Conservation (phyloP, 495 filamentous ascomycete genomes). For the Penicillium turbatum region DNA sequence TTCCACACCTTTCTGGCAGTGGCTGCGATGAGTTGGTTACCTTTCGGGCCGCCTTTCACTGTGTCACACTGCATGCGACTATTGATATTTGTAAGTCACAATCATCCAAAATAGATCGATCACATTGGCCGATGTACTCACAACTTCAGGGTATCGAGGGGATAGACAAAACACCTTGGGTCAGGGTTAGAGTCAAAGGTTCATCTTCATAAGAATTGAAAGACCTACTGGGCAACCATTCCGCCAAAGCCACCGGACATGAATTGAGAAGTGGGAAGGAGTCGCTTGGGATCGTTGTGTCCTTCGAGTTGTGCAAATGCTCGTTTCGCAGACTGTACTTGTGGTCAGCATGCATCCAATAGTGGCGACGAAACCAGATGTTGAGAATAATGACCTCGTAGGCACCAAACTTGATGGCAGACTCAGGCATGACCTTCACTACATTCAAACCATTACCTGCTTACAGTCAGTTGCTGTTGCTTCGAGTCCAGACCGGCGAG, state of each 20-base stretch:
- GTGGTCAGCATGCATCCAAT: slow-evolving; percentile 12
- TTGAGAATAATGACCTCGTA: slow-evolving; percentile 60
- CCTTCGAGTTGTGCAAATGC: slow-evolving; percentile 83
- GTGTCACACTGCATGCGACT: slow-evolving; percentile 92
- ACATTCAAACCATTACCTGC: slow-evolving; percentile 95
- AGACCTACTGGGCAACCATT: slow-evolving; percentile 80
- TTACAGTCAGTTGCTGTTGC: slow-evolving; percentile 5
- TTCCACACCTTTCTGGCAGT: slow-evolving; percentile 83
- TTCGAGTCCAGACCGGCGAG: neutral
- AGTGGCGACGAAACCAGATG: neutral
- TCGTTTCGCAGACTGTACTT: slow-evolving; percentile 72
- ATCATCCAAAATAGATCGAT: neutral
- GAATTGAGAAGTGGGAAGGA: slow-evolving; percentile 81
- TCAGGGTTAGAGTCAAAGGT: slow-evolving; percentile 18
- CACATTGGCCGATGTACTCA: slow-evolving; percentile 35
- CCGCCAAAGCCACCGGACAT: slow-evolving; percentile 85
- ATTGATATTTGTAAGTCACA: slow-evolving; percentile 17
- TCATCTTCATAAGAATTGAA: neutral
- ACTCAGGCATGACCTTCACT: slow-evolving; percentile 96
- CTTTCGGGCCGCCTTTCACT: slow-evolving; percentile 75
- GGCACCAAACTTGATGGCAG: slow-evolving; percentile 93
- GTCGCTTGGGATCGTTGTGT: slow-evolving; percentile 72
- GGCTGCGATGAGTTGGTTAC: slow-evolving; percentile 76
- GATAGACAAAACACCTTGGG: slow-evolving; percentile 81
- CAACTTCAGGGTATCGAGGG: slow-evolving; percentile 97